phyloP scores from a whole-genome alignment of 495 filamentous ascomycete genomes.

The Aspergillus ostianus region DNA sequence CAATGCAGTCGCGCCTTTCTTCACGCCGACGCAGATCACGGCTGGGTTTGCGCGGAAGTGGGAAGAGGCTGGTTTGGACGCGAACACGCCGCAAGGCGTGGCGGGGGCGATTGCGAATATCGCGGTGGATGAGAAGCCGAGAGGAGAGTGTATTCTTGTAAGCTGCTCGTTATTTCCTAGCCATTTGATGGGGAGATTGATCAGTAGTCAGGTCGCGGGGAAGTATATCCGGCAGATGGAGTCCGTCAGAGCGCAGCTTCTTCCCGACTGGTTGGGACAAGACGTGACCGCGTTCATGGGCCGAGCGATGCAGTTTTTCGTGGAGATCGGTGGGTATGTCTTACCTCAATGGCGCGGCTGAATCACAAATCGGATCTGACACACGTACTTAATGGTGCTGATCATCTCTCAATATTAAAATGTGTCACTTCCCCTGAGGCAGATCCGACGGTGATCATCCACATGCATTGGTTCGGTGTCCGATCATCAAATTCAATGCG shows the following conservation, averaged over 20 bases:
- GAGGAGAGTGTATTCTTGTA: constrained; percentile 19
- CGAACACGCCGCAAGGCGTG: constrained; percentile 11
- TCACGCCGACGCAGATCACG: constrained; percentile 14
- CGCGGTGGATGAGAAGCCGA: constrained; percentile 4
- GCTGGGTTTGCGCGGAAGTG: constrained; percentile 9
- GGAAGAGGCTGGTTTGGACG: constrained; percentile 10
- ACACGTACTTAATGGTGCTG: not conserved
- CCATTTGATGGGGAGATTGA: not conserved
- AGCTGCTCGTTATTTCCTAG: not conserved
- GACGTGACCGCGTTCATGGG: constrained; percentile 28
- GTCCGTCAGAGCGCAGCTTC: constrained; percentile 13
- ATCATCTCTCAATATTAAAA: not conserved
- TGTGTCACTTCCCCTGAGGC: not conserved
- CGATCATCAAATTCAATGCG: not conserved
- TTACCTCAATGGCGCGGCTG: constrained; percentile 13
- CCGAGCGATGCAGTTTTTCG: constrained; percentile 26
- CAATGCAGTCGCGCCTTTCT: constrained; percentile 20
- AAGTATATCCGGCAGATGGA: constrained; percentile 30
- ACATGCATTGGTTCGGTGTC: not conserved
- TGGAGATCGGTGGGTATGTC: constrained; percentile 32
- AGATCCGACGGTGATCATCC: not conserved
- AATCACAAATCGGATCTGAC: not conserved
- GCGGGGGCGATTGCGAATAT: constrained; percentile 9
- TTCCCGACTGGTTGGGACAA: constrained; percentile 26
- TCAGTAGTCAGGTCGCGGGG: constrained; percentile 25